Evolutionary conservation across 352 stramenopile genomes (phyloP).

Genomic region (Globisporangium emineosum): DNA sequence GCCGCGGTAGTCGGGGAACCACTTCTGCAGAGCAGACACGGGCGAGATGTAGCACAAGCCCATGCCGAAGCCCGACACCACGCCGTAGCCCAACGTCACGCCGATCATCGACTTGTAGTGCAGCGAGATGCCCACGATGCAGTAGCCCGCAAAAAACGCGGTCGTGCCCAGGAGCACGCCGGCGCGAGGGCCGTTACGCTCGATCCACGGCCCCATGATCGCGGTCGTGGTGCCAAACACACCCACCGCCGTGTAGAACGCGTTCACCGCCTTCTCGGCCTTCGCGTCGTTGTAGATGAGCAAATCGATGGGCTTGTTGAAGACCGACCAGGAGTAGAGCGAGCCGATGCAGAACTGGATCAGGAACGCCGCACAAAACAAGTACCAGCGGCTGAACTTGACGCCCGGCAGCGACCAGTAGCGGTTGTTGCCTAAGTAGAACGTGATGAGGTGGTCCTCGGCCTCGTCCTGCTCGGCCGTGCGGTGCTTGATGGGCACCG

Average conservation of each 20-base stretch:
- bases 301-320: slow-evolving; percentile 67
- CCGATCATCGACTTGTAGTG: slow-evolving; percentile 41
- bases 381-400: slow-evolving; percentile 60
- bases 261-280: slow-evolving; percentile 58
- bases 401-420: slow-evolving; percentile 41
- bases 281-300: slow-evolving; percentile 43
- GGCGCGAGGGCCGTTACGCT: slow-evolving; percentile 51
- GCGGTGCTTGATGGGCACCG: slow-evolving; percentile 36
- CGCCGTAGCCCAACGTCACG: slow-evolving; percentile 67
- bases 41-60: slow-evolving; percentile 77
- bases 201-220: slow-evolving; percentile 67
- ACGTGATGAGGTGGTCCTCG: slow-evolving; percentile 49
- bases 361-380: slow-evolving; percentile 66
- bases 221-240: slow-evolving; percentile 59
- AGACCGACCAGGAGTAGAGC: slow-evolving; percentile 75
- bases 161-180: slow-evolving; percentile 50
- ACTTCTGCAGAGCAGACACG: slow-evolving; percentile 69
- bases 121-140: slow-evolving; percentile 50
- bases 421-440: slow-evolving; percentile 47
- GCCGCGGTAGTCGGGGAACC: slow-evolving; percentile 75
- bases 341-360: slow-evolving; percentile 73
- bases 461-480: slow-evolving; percentile 47
- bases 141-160: slow-evolving; percentile 46
- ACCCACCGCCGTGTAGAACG: slow-evolving; percentile 70
- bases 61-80: slow-evolving; percentile 60